Evolutionary conservation across 108 stramenopile genomes (phyloP).

Genomic region (Skeletonema costatum): DNA sequence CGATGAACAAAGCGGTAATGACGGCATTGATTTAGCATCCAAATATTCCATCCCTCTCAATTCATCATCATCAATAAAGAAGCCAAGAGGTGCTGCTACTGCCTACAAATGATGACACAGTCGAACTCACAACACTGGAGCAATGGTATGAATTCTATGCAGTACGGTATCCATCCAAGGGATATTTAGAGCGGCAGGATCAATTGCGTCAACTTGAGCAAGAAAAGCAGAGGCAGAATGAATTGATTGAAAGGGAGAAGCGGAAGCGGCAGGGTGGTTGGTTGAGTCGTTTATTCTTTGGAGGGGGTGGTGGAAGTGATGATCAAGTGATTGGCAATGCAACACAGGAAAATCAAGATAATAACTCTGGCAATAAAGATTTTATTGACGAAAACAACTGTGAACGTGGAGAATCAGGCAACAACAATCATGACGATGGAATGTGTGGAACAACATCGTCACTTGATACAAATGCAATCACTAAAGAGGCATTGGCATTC

Average conservation of each 20-base stretch:
- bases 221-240: neutral
- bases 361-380: neutral
- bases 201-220: conserved; percentile 7
- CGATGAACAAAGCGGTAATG: neutral
- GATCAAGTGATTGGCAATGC: neutral
- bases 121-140: conserved; percentile 19
- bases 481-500: conserved; percentile 24
- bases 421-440: conserved; percentile 7
- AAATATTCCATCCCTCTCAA: neutral
- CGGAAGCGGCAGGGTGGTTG: conserved; percentile 13
- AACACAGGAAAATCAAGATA: neutral
- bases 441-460: conserved; percentile 1
- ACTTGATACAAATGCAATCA: conserved; percentile 6
- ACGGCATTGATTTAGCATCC: neutral
- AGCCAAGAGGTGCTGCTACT: neutral
- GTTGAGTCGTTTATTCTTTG: conserved; percentile 26
- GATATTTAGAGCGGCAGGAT: conserved; percentile 10
- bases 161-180: conserved; percentile 21
- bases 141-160: conserved; percentile 45
- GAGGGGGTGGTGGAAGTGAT: neutral
- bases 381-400: neutral
- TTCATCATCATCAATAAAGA: neutral
- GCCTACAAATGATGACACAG: neutral
- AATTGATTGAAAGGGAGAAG: neutral
- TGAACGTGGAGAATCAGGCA: neutral